Evolutionary conservation across 2,329 filamentous ascomycete species (phyloP).

Genomic region (Ophiosphaerella korrae): DNA sequence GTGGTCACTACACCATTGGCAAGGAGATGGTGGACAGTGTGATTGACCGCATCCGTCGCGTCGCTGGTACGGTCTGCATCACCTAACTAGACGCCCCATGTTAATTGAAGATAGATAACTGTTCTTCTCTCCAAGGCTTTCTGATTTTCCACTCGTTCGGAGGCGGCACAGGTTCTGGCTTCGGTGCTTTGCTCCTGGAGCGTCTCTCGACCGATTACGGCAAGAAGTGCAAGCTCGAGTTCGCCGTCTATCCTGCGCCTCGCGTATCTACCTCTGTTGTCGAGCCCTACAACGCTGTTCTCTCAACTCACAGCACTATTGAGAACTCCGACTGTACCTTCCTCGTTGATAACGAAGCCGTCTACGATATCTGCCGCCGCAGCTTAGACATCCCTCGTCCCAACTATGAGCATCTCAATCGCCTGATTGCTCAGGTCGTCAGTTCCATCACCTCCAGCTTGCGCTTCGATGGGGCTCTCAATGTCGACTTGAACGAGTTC

Average conservation of each 20-base stretch:
- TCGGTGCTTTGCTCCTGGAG: slow-evolving; percentile 73
- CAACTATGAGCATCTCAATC: slow-evolving; percentile 73
- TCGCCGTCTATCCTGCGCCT: slow-evolving; percentile 73
- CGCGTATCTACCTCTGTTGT: slow-evolving; percentile 73
- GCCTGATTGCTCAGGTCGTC: slow-evolving; percentile 74
- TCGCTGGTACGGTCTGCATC: slow-evolving; percentile 60
- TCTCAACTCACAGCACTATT: slow-evolving; percentile 76
- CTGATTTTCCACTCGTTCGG: slow-evolving; percentile 77
- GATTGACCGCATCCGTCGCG: slow-evolving; percentile 71
- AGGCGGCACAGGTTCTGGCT: slow-evolving; percentile 74
- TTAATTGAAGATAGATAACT: slow-evolving; percentile 63
- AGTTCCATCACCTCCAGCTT: slow-evolving; percentile 75
- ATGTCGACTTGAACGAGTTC: slow-evolving; percentile 78
- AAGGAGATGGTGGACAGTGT: slow-evolving; percentile 76
- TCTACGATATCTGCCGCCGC: slow-evolving; percentile 76
- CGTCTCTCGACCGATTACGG: slow-evolving; percentile 74
- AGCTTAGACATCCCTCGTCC: slow-evolving; percentile 73
- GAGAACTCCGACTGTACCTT: slow-evolving; percentile 82
- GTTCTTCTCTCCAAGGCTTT: slow-evolving; percentile 74
- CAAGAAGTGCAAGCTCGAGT: slow-evolving; percentile 80
- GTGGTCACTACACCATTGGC: slow-evolving; percentile 76
- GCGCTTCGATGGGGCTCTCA: slow-evolving; percentile 73
- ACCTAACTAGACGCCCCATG: neutral
- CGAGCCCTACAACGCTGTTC: slow-evolving; percentile 75
- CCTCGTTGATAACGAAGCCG: slow-evolving; percentile 75